Evolutionary conservation across 2,329 filamentous ascomycete genomes (phyloP).

Genomic region (Lachnellula arida): DNA sequence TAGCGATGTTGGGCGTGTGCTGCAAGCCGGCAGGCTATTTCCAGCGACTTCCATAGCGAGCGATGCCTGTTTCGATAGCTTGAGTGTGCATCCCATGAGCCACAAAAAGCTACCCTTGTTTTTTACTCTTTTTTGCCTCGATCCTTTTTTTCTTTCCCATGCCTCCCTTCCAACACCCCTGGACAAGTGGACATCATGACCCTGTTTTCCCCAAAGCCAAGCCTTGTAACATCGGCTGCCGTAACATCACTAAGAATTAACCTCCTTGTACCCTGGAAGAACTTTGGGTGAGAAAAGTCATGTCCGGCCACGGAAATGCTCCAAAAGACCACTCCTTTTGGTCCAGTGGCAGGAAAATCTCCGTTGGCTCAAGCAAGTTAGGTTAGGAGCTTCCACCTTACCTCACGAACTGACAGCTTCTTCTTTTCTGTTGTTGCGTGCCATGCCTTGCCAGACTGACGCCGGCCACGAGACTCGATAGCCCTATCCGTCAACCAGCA

Average conservation of each 20-base stretch:
- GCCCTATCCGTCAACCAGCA: neutral
- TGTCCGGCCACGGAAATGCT: conserved; percentile 1
- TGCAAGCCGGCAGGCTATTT: neutral
- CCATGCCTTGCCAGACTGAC: neutral
- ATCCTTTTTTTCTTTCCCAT: too few relatives aligned
- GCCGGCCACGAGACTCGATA: neutral
- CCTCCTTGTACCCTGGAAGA: neutral
- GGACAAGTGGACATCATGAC: neutral
- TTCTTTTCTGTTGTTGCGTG: neutral
- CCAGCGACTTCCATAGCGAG: neutral
- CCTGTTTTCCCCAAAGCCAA: neutral
- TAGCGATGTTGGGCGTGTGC: neutral
- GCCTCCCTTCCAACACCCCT: neutral
- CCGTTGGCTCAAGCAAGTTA: neutral
- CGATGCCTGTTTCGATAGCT: neutral
- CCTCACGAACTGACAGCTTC: neutral
- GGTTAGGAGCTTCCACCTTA: neutral
- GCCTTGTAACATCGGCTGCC: too few relatives aligned
- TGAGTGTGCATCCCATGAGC: neutral
- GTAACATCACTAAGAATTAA: neutral
- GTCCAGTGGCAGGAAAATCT: neutral
- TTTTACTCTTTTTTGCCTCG: too few relatives aligned
- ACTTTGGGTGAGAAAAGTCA: neutral
- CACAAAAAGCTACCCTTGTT: too few relatives aligned
- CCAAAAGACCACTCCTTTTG: neutral